phyloP scores from a whole-genome alignment of 441 rosid species.

The Viola pubescens region DNA sequence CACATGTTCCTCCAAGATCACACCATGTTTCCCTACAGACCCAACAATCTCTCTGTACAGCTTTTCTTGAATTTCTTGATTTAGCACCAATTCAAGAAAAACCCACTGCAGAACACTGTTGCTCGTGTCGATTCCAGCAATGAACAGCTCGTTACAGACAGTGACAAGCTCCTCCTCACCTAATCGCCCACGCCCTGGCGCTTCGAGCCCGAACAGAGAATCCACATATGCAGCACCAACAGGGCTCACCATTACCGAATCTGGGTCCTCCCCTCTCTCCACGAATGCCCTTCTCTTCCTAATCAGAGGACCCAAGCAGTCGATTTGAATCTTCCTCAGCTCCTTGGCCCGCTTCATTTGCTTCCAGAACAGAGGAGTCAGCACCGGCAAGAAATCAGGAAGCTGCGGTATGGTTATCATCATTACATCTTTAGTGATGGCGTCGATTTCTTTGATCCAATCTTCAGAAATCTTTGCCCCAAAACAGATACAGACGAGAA shows the following conservation, averaged over 20 bases:
- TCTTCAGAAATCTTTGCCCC: constrained; percentile 76
- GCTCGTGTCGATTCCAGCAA: constrained; percentile 85
- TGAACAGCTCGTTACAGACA: constrained; percentile 63
- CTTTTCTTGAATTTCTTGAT: constrained; percentile 64
- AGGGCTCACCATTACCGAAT: constrained; percentile 69
- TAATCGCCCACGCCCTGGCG: constrained; percentile 38
- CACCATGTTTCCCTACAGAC: constrained; percentile 42
- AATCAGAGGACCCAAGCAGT: constrained; percentile 64
- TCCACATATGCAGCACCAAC: constrained; percentile 86
- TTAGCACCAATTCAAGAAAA: constrained; percentile 47
- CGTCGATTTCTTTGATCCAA: constrained; percentile 52
- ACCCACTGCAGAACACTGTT: constrained; percentile 87
- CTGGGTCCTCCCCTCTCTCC: constrained; percentile 34
- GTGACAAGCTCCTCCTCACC: constrained; percentile 77
- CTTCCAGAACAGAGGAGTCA: constrained; percentile 62
- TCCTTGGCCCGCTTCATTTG: constrained; percentile 57
- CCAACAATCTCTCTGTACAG: constrained; percentile 50
- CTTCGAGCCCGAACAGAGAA: constrained; percentile 51
- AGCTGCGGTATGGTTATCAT: constrained; percentile 56
- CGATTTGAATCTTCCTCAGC: constrained; percentile 58
- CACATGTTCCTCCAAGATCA: constrained; percentile 48
- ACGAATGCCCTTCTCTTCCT: constrained; percentile 49
- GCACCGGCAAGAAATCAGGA: constrained; percentile 69
- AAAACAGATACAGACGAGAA: constrained; percentile 75
- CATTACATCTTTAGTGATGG: constrained; percentile 72